phyloP scores from a whole-genome alignment of 768 basidiomycete genomes.

The Leccinum boreale region DNA sequence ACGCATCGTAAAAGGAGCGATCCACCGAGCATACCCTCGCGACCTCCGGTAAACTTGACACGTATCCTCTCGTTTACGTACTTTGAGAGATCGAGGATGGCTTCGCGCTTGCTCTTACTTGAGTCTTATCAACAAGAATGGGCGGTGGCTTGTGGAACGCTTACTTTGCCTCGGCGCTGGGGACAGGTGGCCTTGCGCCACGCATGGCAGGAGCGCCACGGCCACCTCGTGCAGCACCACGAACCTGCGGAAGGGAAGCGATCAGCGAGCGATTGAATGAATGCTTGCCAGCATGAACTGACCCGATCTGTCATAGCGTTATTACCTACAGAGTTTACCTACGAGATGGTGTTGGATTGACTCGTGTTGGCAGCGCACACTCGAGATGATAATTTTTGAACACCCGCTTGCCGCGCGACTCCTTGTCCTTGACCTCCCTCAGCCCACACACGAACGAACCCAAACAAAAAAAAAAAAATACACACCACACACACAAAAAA shows the following conservation, averaged over 20 bases:
- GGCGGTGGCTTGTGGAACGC: conserved; percentile 5
- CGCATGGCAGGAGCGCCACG: conserved; percentile 37
- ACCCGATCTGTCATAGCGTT: conserved; percentile 32
- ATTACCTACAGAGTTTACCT: conserved; percentile 23
- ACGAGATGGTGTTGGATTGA: conserved; percentile 12
- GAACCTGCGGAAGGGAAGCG: conserved; percentile 45
- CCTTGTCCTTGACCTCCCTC: conserved; percentile 20
- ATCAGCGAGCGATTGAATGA: conserved; percentile 9
- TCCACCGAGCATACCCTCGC: conserved; percentile 64
- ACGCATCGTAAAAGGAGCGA: background rate
- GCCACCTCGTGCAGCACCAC: conserved; percentile 51
- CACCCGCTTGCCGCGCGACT: conserved; percentile 34
- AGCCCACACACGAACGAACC: conserved; percentile 15
- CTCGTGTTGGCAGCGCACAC: conserved; percentile 8
- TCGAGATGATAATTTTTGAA: conserved; percentile 28
- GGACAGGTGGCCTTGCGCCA: conserved; percentile 16
- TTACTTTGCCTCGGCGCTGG: conserved; percentile 26
- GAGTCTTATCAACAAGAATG: conserved; percentile 29
- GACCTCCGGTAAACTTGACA: conserved; percentile 97
- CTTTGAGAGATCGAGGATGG: conserved; percentile 92
- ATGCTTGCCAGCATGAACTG: conserved; percentile 2
- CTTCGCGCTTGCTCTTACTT: conserved; percentile 67
- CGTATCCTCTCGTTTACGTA: conserved; percentile 90
- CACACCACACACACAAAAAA: conserved; percentile 6
- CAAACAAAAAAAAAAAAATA: conserved; percentile 3